phyloP scores from a whole-genome alignment of 768 basidiomycete genomes.

The Zangia roseola region DNA sequence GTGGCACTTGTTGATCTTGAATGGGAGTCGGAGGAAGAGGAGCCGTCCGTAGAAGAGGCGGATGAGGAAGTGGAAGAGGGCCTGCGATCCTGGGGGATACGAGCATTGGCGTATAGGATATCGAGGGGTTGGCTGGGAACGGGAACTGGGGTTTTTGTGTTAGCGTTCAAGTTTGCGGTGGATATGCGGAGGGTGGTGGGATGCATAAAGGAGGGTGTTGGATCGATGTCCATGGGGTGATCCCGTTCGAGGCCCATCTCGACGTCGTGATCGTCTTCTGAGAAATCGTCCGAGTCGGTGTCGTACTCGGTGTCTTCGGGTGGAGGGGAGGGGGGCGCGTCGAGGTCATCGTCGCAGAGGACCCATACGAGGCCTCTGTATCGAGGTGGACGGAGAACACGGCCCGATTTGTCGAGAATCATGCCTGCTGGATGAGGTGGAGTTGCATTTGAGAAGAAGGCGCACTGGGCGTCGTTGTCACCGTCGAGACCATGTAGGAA shows the following conservation, averaged over 20 bases:
- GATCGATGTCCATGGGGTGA: constrained; percentile 28
- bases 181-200: constrained; percentile 36
- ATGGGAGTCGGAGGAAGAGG: constrained; percentile 22
- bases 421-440: constrained; percentile 20
- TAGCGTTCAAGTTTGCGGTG: constrained; percentile 14
- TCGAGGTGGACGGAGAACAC: constrained; percentile 36
- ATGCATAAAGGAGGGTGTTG: constrained; percentile 36
- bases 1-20: constrained; percentile 26
- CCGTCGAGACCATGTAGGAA: constrained; percentile 88
- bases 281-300: constrained; percentile 29
- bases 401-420: constrained; percentile 24
- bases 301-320: constrained; percentile 31
- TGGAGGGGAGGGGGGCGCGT: constrained; percentile 15
- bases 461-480: constrained; percentile 73
- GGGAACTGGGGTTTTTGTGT: constrained; percentile 9
- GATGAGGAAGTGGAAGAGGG: constrained; percentile 28
- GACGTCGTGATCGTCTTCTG: constrained; percentile 25
- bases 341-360: constrained; percentile 68
- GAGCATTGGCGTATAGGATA: constrained; percentile 3
- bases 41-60: constrained; percentile 24
- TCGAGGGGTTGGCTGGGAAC: constrained; percentile 14
- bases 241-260: constrained; percentile 33
- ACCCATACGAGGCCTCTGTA: constrained; percentile 86
- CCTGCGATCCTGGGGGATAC: constrained; percentile 27
- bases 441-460: constrained; percentile 57